Evolutionary conservation across 2,329 filamentous ascomycete species (phyloP).

Genomic region (Neopestalotiopsis rosae): DNA sequence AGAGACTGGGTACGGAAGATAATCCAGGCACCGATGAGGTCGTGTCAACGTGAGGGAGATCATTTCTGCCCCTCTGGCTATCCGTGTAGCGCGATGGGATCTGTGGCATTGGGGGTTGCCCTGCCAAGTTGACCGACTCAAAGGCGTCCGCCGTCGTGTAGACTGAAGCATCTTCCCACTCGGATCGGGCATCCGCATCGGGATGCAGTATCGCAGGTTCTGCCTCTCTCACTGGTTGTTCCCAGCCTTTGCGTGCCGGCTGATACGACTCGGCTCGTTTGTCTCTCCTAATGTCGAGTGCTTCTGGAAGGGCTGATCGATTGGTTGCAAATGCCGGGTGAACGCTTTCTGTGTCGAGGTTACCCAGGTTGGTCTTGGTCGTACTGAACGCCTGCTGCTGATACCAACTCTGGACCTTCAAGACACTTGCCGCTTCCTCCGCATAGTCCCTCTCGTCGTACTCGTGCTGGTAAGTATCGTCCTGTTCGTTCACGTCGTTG

Average conservation of each 20-base stretch:
- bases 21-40: neutral
- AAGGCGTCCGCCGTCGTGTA: conserved; percentile 11
- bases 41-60: neutral
- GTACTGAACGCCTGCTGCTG: neutral
- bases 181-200: neutral
- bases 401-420: conserved; percentile 2
- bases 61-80: too few relatives aligned
- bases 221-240: neutral
- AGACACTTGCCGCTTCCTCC: neutral
- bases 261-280: neutral
- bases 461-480: conserved; percentile 11
- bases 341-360: neutral
- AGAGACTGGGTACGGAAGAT: neutral
- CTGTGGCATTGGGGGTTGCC: conserved; percentile 5
- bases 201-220: neutral
- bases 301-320: conserved; percentile 1
- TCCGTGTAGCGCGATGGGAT: neutral
- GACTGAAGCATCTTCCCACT: neutral
- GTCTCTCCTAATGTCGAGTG: neutral
- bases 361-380: conserved; percentile 1
- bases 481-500: neutral
- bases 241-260: neutral
- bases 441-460: conserved; percentile 10
- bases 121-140: neutral
- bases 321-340: conserved; percentile 9